Percentiles rank a stretch among this genome's conserved stretches.
These are phyloP conservation scores for Chloris gayana DNA, from an alignment of 176 grass and related monocot genomes.

Conservation along the genomic window DNA sequence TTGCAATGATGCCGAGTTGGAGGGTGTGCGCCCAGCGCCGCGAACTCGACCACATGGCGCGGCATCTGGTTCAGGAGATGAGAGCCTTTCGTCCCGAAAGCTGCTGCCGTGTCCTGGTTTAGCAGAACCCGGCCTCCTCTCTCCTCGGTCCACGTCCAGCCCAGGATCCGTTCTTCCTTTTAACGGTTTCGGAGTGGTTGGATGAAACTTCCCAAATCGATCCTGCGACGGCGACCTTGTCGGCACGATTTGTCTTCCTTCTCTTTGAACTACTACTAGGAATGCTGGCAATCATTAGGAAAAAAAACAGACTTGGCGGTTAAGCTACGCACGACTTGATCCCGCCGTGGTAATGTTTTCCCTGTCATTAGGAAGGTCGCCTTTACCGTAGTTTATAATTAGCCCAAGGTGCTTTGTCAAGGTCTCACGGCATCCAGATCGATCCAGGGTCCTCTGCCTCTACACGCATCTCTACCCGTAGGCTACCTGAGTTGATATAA, in stretches of 20 bases:
- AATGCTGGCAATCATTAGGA: background rate
- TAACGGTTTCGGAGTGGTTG: background rate
- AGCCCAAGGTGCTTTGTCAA: background rate
- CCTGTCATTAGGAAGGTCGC: background rate
- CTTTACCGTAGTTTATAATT: background rate
- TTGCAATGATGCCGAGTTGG: slow-evolving; percentile 32
- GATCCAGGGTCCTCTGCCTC: background rate
- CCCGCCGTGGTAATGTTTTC: background rate
- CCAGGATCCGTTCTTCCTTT: background rate
- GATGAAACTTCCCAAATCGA: background rate
- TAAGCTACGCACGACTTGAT: slow-evolving; percentile 26
- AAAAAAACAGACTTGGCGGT: background rate
- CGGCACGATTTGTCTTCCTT: background rate
- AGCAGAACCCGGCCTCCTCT: background rate
- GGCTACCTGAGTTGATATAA: background rate
- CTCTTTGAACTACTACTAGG: background rate
- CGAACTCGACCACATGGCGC: slow-evolving; percentile 22
- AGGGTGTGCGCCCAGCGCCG: background rate
- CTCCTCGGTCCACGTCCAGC: slow-evolving; percentile 1
- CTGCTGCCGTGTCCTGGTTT: slow-evolving; percentile 7
- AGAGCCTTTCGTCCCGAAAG: slow-evolving; percentile 16
- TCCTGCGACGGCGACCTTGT: background rate
- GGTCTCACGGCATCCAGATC: background rate
- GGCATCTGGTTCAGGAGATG: slow-evolving; percentile 23
- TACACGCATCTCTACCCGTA: background rate